These are phyloP conservation scores for Kodamaea restingae DNA, from an alignment of 805 yeast genomes.

Conservation along the genomic window DNA sequence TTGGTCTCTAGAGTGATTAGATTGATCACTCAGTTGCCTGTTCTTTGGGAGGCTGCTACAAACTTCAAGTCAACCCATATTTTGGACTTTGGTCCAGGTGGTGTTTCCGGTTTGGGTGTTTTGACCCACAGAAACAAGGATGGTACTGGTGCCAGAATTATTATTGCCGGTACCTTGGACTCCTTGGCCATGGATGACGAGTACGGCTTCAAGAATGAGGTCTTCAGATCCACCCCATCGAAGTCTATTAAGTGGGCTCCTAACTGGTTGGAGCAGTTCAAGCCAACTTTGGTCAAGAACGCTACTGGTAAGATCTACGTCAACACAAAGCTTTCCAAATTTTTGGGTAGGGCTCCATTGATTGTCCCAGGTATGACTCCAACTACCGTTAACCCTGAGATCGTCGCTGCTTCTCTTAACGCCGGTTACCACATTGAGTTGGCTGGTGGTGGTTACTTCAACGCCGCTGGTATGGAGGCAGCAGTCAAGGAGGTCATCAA, in stretches of 20 bases:
- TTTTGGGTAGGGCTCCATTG: slow-evolving; percentile 91
- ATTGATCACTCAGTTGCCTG: slow-evolving; percentile 85
- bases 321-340: slow-evolving; percentile 89
- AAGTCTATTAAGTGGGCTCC: slow-evolving; percentile 73
- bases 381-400: slow-evolving; percentile 90
- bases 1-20: slow-evolving; percentile 67
- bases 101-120: slow-evolving; percentile 93
- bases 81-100: slow-evolving; percentile 98
- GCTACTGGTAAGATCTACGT: slow-evolving; percentile 70
- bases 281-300: slow-evolving; percentile 81
- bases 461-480: slow-evolving; percentile 60
- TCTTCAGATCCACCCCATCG: slow-evolving; percentile 63
- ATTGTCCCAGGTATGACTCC: slow-evolving; percentile 99
- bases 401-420: slow-evolving; percentile 88
- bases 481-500: slow-evolving; percentile 75
- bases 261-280: slow-evolving; percentile 86
- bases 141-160: slow-evolving; percentile 95
- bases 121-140: slow-evolving; percentile 96
- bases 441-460: slow-evolving; percentile 98
- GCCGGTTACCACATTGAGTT: slow-evolving; percentile 97
- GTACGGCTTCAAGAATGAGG: slow-evolving; percentile 92
- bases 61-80: slow-evolving; percentile 79
- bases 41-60: slow-evolving; percentile 92
- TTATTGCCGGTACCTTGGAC: slow-evolving; percentile 89
- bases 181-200: slow-evolving; percentile 64